phyloP scores from a whole-genome alignment of 192 early-diverging fungal species.

The Podila verticillata region DNA sequence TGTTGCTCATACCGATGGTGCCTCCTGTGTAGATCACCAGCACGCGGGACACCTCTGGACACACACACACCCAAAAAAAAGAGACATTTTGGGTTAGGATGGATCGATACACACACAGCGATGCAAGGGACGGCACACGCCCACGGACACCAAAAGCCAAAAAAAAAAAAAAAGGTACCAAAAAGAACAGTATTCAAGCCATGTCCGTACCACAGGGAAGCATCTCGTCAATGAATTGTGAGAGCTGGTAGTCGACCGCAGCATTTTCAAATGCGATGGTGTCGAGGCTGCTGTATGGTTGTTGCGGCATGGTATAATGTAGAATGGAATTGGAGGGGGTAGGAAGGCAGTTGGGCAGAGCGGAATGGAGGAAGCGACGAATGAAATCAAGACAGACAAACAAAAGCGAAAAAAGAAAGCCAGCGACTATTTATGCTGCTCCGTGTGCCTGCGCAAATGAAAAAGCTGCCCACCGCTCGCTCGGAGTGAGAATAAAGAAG shows the following conservation, averaged over 20 bases:
- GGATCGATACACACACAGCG: neutral
- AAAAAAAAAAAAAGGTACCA: too few relatives aligned
- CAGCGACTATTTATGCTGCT: neutral
- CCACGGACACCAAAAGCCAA: neutral
- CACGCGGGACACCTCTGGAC: constrained; percentile 78
- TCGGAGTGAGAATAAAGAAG: too few relatives aligned
- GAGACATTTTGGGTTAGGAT: neutral
- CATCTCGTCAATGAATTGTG: constrained; percentile 52
- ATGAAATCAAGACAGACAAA: neutral
- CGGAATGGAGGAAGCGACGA: neutral
- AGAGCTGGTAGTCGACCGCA: constrained; percentile 50
- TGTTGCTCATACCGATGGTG: constrained; percentile 91
- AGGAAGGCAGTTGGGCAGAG: neutral
- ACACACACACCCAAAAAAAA: neutral
- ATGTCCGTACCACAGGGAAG: constrained; percentile 36
- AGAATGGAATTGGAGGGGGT: neutral
- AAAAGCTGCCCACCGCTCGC: too few relatives aligned
- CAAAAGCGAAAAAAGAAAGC: neutral
- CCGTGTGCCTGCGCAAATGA: too few relatives aligned
- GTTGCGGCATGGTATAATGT: neutral
- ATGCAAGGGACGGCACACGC: neutral
- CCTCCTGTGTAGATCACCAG: constrained; percentile 96
- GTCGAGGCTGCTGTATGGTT: constrained; percentile 17
- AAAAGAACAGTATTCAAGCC: neutral
- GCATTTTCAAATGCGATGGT: constrained; percentile 53